These are phyloP conservation scores for Phalaenopsis hybrid DNA, from an alignment of 116 monocot genomes.

Conservation along the genomic window DNA sequence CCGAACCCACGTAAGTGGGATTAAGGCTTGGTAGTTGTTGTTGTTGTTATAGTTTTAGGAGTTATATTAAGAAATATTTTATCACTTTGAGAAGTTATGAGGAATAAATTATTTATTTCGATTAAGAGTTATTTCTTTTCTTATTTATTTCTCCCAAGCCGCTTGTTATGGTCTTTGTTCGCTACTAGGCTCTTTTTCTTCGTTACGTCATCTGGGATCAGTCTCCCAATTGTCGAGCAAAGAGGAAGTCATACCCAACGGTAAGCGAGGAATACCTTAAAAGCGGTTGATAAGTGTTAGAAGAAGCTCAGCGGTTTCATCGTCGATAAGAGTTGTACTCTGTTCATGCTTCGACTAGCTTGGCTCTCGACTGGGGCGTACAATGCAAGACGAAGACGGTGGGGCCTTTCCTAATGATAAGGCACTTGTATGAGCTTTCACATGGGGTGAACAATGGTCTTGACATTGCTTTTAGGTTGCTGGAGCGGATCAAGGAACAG, in stretches of 20 bases:
- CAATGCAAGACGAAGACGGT: slow-evolving; percentile 54
- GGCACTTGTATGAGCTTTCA: slow-evolving; percentile 28
- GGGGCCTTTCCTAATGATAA: slow-evolving; percentile 68
- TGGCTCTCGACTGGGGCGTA: slow-evolving; percentile 75
- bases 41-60: too few relatives aligned
- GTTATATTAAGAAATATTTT: too few relatives aligned
- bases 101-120: too few relatives aligned
- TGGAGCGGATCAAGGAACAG: slow-evolving; percentile 72
- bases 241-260: slow-evolving; percentile 71
- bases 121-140: too few relatives aligned
- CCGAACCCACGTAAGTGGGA: too few relatives aligned
- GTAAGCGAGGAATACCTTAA: slow-evolving; percentile 79
- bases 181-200: neutral
- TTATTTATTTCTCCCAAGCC: too few relatives aligned
- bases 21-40: too few relatives aligned
- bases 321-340: slow-evolving; percentile 79
- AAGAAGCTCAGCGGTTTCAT: slow-evolving; percentile 78
- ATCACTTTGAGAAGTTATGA: too few relatives aligned
- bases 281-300: slow-evolving; percentile 58
- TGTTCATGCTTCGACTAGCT: slow-evolving; percentile 48
- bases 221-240: neutral
- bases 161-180: neutral
- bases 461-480: slow-evolving; percentile 48
- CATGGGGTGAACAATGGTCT: slow-evolving; percentile 66
- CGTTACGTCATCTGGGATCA: neutral